These are phyloP conservation scores for Hymenoscyphus infarciens DNA, from an alignment of 2,329 filamentous ascomycete species.

Conservation along the genomic window DNA sequence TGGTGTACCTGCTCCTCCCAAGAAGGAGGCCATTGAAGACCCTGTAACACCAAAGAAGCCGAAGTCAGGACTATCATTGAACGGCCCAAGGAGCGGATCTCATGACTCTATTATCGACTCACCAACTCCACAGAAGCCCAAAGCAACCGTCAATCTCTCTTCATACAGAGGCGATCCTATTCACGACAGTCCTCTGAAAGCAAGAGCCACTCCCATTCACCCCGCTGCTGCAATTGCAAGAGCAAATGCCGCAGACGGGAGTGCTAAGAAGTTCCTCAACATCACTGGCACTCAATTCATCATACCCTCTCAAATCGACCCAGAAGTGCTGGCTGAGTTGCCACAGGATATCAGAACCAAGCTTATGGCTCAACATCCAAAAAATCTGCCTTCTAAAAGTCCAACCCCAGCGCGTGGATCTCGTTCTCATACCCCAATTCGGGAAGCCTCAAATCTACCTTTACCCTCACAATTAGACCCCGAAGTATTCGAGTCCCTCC, in stretches of 20 bases:
- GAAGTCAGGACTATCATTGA: slow-evolving; percentile 29
- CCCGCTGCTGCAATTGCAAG: slow-evolving; percentile 51
- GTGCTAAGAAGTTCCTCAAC: slow-evolving; percentile 69
- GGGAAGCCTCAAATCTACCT: slow-evolving; percentile 9
- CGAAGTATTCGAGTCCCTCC: slow-evolving; percentile 77
- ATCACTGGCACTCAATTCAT: slow-evolving; percentile 87
- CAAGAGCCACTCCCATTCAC: slow-evolving; percentile 44
- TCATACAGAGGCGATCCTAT: slow-evolving; percentile 46
- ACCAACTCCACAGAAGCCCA: slow-evolving; percentile 29
- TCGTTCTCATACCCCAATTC: slow-evolving; percentile 25
- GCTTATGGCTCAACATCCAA: slow-evolving; percentile 57
- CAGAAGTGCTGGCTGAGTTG: slow-evolving; percentile 75
- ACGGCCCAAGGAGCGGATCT: not conserved
- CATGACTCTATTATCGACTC: slow-evolving; percentile 27
- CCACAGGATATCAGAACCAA: slow-evolving; percentile 78
- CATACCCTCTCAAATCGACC: slow-evolving; percentile 78
- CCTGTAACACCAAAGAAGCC: slow-evolving; percentile 39
- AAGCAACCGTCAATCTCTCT: slow-evolving; percentile 10
- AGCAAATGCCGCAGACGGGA: slow-evolving; percentile 43
- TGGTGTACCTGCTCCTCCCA: slow-evolving; percentile 46
- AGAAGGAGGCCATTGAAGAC: slow-evolving; percentile 49
- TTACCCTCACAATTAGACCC: slow-evolving; percentile 78
- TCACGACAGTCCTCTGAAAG: slow-evolving; percentile 51
- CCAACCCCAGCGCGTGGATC: slow-evolving; percentile 35
- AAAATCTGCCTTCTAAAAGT: slow-evolving; percentile 26